A percentile compares a stretch with the other conserved stretches of the same genome.
Evolutionary conservation across 78 protist species (phyloP).

Genomic region (Speleostelium caveatum): DNA sequence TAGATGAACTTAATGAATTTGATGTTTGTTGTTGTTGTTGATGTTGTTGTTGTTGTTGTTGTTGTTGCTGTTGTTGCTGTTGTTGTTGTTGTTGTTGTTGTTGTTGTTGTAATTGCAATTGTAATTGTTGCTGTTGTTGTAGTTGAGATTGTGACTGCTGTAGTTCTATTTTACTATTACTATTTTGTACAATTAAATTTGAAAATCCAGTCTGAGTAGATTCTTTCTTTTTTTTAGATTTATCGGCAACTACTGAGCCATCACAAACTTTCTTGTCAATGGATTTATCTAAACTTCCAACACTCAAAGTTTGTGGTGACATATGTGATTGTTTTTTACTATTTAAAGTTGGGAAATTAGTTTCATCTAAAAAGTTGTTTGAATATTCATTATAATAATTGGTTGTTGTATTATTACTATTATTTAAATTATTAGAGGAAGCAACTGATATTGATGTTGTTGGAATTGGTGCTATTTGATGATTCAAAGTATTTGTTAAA

Average conservation of each 20-base stretch:
- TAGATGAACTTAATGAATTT: not conserved
- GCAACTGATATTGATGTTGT: no score
- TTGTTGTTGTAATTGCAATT: no score
- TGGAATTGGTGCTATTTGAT: no score
- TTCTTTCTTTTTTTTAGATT: not conserved
- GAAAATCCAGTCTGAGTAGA: constrained; percentile 15
- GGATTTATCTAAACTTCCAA: not conserved
- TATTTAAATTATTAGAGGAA: no score
- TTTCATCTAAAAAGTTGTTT: constrained; percentile 38
- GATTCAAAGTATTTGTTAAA: no score
- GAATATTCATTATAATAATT: not conserved
- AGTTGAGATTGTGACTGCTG: not conserved
- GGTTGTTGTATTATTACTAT: not conserved
- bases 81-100: not conserved
- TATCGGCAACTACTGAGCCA: not conserved
- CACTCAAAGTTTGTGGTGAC: not conserved
- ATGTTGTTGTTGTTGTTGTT: not conserved
- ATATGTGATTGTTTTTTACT: constrained; percentile 9
- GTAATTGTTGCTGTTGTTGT: no score
- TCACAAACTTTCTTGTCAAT: not conserved
- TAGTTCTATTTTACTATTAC: not conserved
- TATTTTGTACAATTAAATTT: not conserved
- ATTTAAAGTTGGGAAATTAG: constrained; percentile 65
- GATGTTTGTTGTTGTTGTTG: not conserved
- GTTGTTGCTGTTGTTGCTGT: constrained; percentile 44